Evolutionary conservation across 306 rosid species (phyloP).

Genomic region (Styphnolobium japonicum): DNA sequence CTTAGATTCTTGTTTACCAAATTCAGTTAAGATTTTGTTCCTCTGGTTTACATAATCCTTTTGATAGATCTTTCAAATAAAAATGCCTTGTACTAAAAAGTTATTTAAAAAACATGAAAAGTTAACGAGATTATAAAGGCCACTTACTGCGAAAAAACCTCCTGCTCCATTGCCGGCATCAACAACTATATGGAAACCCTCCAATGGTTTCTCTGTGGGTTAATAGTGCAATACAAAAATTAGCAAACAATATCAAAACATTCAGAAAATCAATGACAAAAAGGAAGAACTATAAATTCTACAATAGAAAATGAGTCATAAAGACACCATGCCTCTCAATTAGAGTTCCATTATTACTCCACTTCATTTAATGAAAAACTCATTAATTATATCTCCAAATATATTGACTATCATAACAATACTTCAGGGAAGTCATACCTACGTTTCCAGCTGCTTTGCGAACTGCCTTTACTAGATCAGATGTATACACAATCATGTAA

Average conservation of each 20-base stretch:
- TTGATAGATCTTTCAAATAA: neutral
- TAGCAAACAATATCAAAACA: conserved; percentile 15
- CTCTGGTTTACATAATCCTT: conserved; percentile 6
- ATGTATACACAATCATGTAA: conserved; percentile 80
- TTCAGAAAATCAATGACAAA: conserved; percentile 1
- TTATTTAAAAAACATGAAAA: neutral
- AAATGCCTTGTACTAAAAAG: neutral
- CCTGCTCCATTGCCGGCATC: conserved; percentile 99
- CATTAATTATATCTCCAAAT: conserved; percentile 15
- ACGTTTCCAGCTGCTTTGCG: conserved; percentile 84
- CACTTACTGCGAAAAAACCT: conserved; percentile 82
- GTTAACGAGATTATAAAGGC: neutral
- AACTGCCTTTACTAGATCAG: conserved; percentile 84
- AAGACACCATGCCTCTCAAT: neutral
- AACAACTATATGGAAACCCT: conserved; percentile 91
- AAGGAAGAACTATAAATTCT: neutral
- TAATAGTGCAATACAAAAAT: conserved; percentile 19
- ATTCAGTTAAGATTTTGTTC: neutral
- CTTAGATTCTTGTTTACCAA: neutral
- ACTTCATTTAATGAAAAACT: conserved; percentile 11
- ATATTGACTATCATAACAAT: conserved; percentile 20
- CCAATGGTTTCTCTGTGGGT: conserved; percentile 78
- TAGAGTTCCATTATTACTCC: conserved; percentile 8
- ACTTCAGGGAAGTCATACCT: conserved; percentile 50
- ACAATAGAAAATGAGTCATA: neutral